phyloP scores from a whole-genome alignment of 768 basidiomycete genomes.

The Mycena kentingensis region DNA sequence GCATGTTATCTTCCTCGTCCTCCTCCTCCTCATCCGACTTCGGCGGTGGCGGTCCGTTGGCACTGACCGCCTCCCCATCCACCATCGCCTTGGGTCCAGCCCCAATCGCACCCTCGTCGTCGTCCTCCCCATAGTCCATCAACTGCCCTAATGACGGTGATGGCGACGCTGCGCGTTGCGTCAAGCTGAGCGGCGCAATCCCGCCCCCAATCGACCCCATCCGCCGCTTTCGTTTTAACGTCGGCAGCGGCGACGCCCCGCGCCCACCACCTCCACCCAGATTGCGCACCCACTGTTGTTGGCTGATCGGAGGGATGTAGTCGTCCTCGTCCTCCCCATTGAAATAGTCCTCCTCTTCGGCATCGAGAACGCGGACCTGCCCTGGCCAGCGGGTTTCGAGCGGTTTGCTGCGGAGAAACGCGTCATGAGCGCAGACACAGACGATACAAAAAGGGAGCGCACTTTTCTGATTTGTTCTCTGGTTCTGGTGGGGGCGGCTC shows the following conservation, averaged over 20 bases:
- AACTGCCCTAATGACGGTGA: conserved; percentile 60
- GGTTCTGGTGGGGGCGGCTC: conserved; percentile 66
- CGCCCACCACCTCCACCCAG: conserved; percentile 18
- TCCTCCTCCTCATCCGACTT: conserved; percentile 54
- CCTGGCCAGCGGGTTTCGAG: conserved; percentile 47
- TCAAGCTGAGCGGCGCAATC: conserved; percentile 43
- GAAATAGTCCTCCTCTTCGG: conserved; percentile 93
- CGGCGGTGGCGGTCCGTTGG: conserved; percentile 43
- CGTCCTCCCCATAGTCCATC: conserved; percentile 79
- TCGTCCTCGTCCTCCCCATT: conserved; percentile 72
- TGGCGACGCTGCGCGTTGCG: conserved; percentile 47
- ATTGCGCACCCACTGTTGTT: conserved; percentile 38
- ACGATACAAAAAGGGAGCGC: conserved; percentile 19
- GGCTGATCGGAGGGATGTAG: conserved; percentile 40
- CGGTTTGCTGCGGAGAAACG: conserved; percentile 35
- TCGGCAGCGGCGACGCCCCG: conserved; percentile 36
- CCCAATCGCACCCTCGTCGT: conserved; percentile 46
- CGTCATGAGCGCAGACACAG: conserved; percentile 17
- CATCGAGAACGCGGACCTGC: conserved; percentile 56
- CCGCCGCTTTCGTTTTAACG: conserved; percentile 63
- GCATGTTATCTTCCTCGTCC: conserved; percentile 58
- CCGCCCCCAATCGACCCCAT: conserved; percentile 38
- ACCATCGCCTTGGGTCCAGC: not conserved
- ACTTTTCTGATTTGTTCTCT: conserved; percentile 56
- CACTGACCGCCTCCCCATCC: conserved; percentile 29